Evolutionary conservation across 2,329 filamentous ascomycete species (phyloP), one percentile per base, ranked within the genome.

Genomic region (Trichoderma sp.): DNA sequence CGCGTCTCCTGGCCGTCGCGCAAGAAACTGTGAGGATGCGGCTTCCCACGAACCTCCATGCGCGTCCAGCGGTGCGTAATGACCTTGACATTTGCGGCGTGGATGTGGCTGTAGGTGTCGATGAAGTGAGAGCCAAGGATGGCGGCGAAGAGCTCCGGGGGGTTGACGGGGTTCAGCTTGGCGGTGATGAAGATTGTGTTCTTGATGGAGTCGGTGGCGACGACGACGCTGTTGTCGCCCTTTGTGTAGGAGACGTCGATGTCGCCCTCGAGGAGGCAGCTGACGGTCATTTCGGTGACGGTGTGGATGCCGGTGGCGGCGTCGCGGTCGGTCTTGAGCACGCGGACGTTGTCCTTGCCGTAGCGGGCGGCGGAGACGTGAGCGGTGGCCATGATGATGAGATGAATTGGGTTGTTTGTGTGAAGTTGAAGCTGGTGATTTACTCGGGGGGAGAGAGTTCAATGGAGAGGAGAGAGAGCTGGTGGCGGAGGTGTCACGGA

Each of bases 161-260:
- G 95, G 76, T 91, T 94, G 77, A 99, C 92, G 39, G 95, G 93
- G 85, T 97, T 87, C 84, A 97, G 92, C 85, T 97, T 98, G 79
- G 96, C 95, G 80, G 93, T 92, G 84, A 99, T 94, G 86, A 96
- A 97, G 80, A 93, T 91, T 77, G 93, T 98, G 84, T 99, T 97
- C 86, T 99, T 99, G 85, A 98, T 97, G 30, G 94, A 95, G 83
- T 99, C 96, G 73, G 96, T 99, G 74, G 96, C 94, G 73, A 99
- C 95, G 72, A 99, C 90, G 75, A 97, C 93, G 78, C 91, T 93
- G 87, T 99, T 99, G 86, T 99, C 95, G 77, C 94, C 95, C 79
- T 89, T 83, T 74, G 95, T 99, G 87, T 97, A 99, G 75, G 93
- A 97, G 74, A 78, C 89, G 70, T 96, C 93, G 77, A 99, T 98